Base-by-base conservation (phyloP, 768 basidiomycete genomes). In the Kwoniella sp. region DNA sequence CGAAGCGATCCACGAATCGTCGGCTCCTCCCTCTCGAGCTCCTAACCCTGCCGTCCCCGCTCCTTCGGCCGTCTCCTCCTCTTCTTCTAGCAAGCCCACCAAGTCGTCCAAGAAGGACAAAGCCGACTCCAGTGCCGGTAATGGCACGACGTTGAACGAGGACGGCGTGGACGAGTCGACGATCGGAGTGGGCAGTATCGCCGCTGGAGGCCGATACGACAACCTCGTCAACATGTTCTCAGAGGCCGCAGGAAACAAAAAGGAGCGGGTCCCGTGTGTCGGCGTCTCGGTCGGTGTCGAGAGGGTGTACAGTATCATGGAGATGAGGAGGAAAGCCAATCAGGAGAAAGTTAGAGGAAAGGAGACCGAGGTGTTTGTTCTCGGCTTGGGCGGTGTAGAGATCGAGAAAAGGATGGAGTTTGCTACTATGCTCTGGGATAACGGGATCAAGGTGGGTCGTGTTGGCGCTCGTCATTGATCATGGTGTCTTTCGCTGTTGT, bases 181-280 rank as follows among this genome's bases (percentile, higher is more conserved):
- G 71, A 88, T 98, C 41, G 96, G 96, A 22, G 93, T 98, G 2
- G 96, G 96, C n/a, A 96, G 93, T 15, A 95, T 99, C 79, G 96
- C 94, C n/a, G 96, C 91, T 0, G 96, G 96, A 12, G 96, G 96
- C 9, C 86, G 96, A 34, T 99, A 99, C 81, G 96, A 98, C 83
- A 88, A 89, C 59, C 89, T 99, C 25, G 95, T 99, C 0, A 89
- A 91, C 30, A 86, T 93, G 84, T 96, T 99, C 84, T 73, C 78
- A 23, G 79, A 79, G 37, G 90, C 93, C 0, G 86, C 91, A 0
- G 88, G 87, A 1, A 70, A 88, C 57, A 92, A 90, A 83, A 70
- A 70, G 13, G 77, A 79, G 0, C 70, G 65, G 31, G 84, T 93
- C 55, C 95, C 95, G 0, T 99, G 95, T 78, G 87, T 97, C 20